These are phyloP conservation scores for Seiridium cupressi DNA, from an alignment of 2,329 filamentous ascomycete genomes.

Conservation along the genomic window DNA sequence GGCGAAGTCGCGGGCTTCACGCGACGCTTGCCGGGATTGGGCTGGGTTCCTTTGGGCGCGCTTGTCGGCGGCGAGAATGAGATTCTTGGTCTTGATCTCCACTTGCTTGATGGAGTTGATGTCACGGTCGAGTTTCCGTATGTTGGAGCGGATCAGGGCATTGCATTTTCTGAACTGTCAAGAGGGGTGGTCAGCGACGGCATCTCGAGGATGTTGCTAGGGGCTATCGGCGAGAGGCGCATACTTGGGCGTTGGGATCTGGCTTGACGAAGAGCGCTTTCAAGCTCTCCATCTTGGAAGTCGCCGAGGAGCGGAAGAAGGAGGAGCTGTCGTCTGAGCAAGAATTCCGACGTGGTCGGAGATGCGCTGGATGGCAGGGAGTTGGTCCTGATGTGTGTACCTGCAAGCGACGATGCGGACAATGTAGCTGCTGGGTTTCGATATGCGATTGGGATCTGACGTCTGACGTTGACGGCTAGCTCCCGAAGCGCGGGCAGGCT, in stretches of 20 bases:
- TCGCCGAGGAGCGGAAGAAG: neutral
- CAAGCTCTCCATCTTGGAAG: conserved; percentile 74
- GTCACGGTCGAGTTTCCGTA: conserved; percentile 92
- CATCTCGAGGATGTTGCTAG: neutral
- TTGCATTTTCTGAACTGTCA: conserved; percentile 92
- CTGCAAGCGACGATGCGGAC: neutral
- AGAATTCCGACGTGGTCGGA: neutral
- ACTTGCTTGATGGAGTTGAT: conserved; percentile 75
- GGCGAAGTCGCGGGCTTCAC: conserved; percentile 85
- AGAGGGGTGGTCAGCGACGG: neutral
- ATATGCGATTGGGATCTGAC: conserved; percentile 3
- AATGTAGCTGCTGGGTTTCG: neutral
- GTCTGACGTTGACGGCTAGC: conserved; percentile 1
- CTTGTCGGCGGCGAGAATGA: conserved; percentile 79
- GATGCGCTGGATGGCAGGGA: neutral
- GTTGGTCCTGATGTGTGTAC: neutral
- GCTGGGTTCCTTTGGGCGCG: conserved; percentile 78
- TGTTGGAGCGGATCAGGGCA: conserved; percentile 81
- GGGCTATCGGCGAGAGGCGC: conserved; percentile 16
- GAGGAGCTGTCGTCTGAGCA: neutral
- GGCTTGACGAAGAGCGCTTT: conserved; percentile 86
- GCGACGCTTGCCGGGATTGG: conserved; percentile 73
- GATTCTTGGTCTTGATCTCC: conserved; percentile 80
- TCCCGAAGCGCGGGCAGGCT: neutral
- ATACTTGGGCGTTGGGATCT: conserved; percentile 88